phyloP scores from a whole-genome alignment of 2,329 filamentous ascomycete species.

The Rosellinia necatrix region DNA sequence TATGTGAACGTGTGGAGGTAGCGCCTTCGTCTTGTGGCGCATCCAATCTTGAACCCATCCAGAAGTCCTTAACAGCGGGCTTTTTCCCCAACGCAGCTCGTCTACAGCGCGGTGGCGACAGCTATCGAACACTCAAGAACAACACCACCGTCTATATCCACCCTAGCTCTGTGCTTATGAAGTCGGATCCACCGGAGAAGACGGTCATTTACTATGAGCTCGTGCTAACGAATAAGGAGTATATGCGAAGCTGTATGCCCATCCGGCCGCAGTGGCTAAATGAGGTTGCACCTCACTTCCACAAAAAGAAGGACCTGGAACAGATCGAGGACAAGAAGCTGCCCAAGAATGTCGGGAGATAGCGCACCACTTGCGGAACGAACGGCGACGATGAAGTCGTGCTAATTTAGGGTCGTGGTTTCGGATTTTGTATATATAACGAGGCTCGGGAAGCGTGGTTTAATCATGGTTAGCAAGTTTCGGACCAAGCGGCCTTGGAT shows the following conservation, averaged over 20 bases:
- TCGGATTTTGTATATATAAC: background rate
- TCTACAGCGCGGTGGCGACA: conserved; percentile 80
- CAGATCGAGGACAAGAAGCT: conserved; percentile 79
- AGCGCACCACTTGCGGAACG: background rate
- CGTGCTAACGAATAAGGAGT: conserved; percentile 85
- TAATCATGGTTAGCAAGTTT: background rate
- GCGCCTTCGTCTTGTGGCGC: conserved; percentile 70
- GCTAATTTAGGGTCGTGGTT: background rate
- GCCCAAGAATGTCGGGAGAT: conserved; percentile 53
- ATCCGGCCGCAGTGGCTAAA: conserved; percentile 83
- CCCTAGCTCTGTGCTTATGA: conserved; percentile 80
- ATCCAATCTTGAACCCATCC: conserved; percentile 75
- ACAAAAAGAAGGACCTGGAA: conserved; percentile 90
- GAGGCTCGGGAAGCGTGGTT: background rate
- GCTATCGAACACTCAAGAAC: conserved; percentile 90
- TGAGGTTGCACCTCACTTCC: conserved; percentile 91
- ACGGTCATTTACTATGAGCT: conserved; percentile 89
- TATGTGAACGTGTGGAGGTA: conserved; percentile 93
- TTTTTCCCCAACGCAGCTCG: conserved; percentile 94
- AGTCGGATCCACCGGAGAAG: conserved; percentile 74
- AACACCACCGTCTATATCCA: conserved; percentile 90
- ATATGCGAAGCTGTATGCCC: conserved; percentile 86
- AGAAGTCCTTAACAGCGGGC: conserved; percentile 85
- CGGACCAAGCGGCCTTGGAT: background rate
- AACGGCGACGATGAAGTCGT: background rate